Evolutionary conservation across 441 rosid genomes (phyloP).

Genomic region (Gossypium laxum): DNA sequence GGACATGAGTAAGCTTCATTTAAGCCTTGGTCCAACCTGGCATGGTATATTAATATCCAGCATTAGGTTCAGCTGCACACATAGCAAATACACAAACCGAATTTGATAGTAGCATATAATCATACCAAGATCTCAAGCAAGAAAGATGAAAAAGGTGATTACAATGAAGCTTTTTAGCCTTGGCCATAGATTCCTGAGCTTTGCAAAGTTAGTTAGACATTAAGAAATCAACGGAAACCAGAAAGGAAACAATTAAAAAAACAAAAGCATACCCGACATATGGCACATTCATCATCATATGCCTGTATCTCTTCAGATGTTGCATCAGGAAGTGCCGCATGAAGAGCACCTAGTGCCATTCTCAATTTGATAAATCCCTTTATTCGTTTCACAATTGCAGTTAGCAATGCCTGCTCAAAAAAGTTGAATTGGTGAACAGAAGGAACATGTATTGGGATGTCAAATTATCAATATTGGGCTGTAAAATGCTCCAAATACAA

Average conservation of each 20-base stretch:
- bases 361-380: constrained; percentile 76
- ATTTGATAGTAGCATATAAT: constrained; percentile 15
- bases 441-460: constrained; percentile 6
- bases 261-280: constrained; percentile 69
- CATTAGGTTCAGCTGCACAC: constrained; percentile 11
- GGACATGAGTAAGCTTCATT: constrained; percentile 89
- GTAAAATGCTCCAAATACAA: constrained; percentile 10
- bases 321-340: constrained; percentile 98
- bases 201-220: constrained; percentile 17
- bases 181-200: constrained; percentile 97
- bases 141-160: constrained; percentile 92
- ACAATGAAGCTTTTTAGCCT: constrained; percentile 87
- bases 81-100: constrained; percentile 15
- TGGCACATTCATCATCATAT: constrained; percentile 98
- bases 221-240: constrained; percentile 13
- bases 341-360: constrained; percentile 79
- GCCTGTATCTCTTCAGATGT: constrained; percentile 73
- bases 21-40: constrained; percentile 98
- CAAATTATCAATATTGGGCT: neutral
- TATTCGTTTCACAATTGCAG: constrained; percentile 78
- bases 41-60: constrained; percentile 24
- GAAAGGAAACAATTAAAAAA: constrained; percentile 1
- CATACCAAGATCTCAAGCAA: constrained; percentile 97
- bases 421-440: constrained; percentile 13
- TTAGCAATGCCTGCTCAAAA: constrained; percentile 70